Percentiles rank a stretch among this genome's conserved stretches.
phyloP scores from a whole-genome alignment of 2,329 filamentous ascomycete species.

The Triangularia verruculosa region DNA sequence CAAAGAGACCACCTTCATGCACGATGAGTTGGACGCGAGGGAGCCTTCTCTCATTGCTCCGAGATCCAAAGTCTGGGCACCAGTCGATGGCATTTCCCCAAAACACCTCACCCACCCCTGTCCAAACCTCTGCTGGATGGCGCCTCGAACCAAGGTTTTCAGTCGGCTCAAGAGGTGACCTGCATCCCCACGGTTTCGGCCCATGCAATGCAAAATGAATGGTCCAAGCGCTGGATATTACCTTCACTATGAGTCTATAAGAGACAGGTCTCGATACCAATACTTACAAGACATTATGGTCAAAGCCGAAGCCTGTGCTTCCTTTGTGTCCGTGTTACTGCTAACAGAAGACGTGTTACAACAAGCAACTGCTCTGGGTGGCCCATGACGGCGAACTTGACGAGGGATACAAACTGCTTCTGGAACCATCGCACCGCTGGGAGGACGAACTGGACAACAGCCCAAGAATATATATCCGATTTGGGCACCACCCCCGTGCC shows the following conservation, averaged over 20 bases:
- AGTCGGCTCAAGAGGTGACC: background rate
- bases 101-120: slow-evolving; percentile 5
- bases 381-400: background rate
- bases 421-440: background rate
- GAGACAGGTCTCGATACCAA: background rate
- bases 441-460: background rate
- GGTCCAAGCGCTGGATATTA: background rate
- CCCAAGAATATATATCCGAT: background rate
- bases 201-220: slow-evolving; percentile 3
- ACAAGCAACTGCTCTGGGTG: background rate
- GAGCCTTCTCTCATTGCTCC: slow-evolving; percentile 3
- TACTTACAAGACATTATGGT: background rate
- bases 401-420: background rate
- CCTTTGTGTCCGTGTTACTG: no score
- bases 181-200: slow-evolving; percentile 4
- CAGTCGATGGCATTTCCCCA: background rate
- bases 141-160: slow-evolving; percentile 2
- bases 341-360: no score
- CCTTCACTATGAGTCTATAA: background rate
- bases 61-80: background rate
- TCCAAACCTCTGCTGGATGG: background rate
- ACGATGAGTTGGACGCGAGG: slow-evolving; percentile 36
- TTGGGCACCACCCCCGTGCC: background rate
- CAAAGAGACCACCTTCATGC: slow-evolving; percentile 32
- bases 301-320: background rate